Base-by-base conservation (phyloP, 2,329 filamentous ascomycete species). In the Clarireedia hainanense region DNA sequence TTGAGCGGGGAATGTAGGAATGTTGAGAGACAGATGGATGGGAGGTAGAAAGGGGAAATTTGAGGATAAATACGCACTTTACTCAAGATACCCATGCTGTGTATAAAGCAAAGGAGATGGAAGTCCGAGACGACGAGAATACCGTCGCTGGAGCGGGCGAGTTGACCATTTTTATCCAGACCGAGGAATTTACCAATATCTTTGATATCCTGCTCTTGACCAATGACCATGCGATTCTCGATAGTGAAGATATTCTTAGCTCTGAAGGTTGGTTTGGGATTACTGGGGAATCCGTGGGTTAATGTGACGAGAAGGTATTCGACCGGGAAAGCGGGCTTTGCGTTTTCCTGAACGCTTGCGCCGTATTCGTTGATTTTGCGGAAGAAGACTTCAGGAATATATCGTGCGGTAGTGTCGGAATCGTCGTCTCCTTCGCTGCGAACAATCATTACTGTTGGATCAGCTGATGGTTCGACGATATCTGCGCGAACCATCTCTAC, bases 321-420 rank as follows among this genome's bases (percentile, higher is more conserved):
- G 49, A 96, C 91, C 0, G 94, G 94, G 70, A 99, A 99, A 47
- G 88, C 85, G 0, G 94, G 94, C 69, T 96, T 97, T 24, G 94
- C 94, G 65, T 96, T 97, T 71, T 97, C 90, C 70, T 96, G 94
- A 6, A 97, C 94, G 64, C 92, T 96, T 61, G 88, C 89, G 36
- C 91, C 91, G 68, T 99, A 96, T 70, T 99, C 92, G 71, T 99
- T 99, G 72, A 96, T 90, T 64, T 83, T 85, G 59, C 92, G 84
- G 74, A 95, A 99, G 73, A 97, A 99, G 4, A 99, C 92, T 67
- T 99, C 94, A 0, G 94, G 94, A 23, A 99, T 95, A 68, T 99
- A 99, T 65, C 91, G 82, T 24, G 86, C 85, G 55, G 83, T 84
- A 69, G 80, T 86, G 50, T 73, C 76, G 55, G 75, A 83, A 63